phyloP scores from a whole-genome alignment of 2,329 filamentous ascomycete species.

The Calcarisporium arbuscula region DNA sequence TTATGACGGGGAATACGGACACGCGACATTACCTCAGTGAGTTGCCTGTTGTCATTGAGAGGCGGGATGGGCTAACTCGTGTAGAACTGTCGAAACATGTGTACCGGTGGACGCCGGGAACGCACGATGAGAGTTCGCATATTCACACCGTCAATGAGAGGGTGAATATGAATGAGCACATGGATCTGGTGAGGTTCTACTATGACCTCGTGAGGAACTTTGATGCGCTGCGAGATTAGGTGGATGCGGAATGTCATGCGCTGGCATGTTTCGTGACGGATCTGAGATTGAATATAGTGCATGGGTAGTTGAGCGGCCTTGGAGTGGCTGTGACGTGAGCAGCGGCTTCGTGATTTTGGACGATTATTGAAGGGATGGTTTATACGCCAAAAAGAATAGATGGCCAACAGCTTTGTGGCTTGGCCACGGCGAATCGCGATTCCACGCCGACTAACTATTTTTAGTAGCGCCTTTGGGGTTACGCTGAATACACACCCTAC shows the following conservation, averaged over 20 bases:
- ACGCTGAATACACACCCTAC: too few species aligned
- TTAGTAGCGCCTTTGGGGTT: too few species aligned
- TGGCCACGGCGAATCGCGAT: too few species aligned
- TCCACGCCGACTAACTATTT: too few species aligned
- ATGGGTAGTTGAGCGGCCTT: too few species aligned
- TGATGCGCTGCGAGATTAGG: too few species aligned
- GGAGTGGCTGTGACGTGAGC: not conserved
- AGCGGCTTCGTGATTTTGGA: not conserved
- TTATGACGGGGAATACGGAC: conserved; percentile 38
- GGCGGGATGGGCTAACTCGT: not conserved
- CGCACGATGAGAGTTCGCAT: conserved; percentile 16
- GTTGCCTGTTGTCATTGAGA: conserved; percentile 2
- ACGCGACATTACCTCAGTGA: conserved; percentile 34
- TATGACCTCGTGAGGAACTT: conserved; percentile 38
- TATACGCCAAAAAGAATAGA: too few species aligned
- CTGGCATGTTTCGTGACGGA: conserved; percentile 11
- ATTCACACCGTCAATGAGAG: conserved; percentile 38
- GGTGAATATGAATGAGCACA: conserved; percentile 30
- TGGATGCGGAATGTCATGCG: too few species aligned
- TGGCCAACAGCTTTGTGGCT: too few species aligned
- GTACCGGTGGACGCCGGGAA: conserved; percentile 38
- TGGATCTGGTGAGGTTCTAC: conserved; percentile 37
- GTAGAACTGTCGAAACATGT: conserved; percentile 7
- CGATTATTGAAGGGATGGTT: not conserved
- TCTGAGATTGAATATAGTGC: conserved; percentile 1